These are phyloP conservation scores for Solanum piurae DNA, from an alignment of 257 asterid genomes.

Conservation along the genomic window DNA sequence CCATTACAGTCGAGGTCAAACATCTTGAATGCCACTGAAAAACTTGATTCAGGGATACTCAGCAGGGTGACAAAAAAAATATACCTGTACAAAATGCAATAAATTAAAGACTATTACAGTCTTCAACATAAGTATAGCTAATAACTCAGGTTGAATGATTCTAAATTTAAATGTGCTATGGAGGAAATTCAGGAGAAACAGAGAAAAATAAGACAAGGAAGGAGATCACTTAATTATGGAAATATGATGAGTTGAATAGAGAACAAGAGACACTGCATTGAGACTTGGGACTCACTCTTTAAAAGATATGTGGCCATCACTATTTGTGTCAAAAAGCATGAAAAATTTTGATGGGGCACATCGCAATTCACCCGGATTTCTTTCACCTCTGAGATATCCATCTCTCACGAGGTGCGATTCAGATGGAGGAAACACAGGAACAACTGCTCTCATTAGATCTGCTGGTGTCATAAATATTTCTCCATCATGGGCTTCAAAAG, in stretches of 20 bases:
- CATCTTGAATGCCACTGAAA: slow-evolving; percentile 90
- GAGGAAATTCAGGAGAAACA: not conserved
- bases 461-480: slow-evolving; percentile 84
- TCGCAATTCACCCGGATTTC: slow-evolving; percentile 71
- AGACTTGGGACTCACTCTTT: slow-evolving; percentile 52
- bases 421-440: slow-evolving; percentile 96
- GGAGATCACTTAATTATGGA: not conserved
- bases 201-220: slow-evolving; percentile 3
- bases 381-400: slow-evolving; percentile 87
- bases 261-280: slow-evolving; percentile 1
- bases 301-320: slow-evolving; percentile 75
- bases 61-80: slow-evolving; percentile 83
- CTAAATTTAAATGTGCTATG: not conserved
- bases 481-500: slow-evolving; percentile 40
- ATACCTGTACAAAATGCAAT: slow-evolving; percentile 45
- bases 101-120: slow-evolving; percentile 11
- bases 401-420: slow-evolving; percentile 81
- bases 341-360: slow-evolving; percentile 75
- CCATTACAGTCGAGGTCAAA: slow-evolving; percentile 76
- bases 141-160: not conserved
- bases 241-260: not conserved
- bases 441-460: slow-evolving; percentile 90
- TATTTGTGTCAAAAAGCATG: slow-evolving; percentile 83
- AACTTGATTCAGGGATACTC: slow-evolving; percentile 87
- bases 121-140: not conserved